phyloP scores from a whole-genome alignment of 257 asterid genomes.

The Nicotiana obtusifolia region DNA sequence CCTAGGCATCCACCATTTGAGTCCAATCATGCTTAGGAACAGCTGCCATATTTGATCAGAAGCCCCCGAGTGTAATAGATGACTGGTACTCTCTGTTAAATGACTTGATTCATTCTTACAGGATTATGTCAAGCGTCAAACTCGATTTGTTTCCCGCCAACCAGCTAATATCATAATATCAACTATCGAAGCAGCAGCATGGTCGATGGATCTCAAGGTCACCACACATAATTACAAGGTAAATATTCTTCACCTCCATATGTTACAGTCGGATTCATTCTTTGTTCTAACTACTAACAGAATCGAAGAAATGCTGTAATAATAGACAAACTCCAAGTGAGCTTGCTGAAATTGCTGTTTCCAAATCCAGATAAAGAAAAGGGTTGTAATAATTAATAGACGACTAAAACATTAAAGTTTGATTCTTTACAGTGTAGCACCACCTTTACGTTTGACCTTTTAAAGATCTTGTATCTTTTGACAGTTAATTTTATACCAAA shows the following conservation, averaged over 20 bases:
- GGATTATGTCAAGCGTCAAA: constrained; percentile 80
- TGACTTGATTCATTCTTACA: constrained; percentile 15
- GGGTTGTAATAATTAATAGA: background rate
- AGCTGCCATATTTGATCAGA: background rate
- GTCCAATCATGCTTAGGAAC: background rate
- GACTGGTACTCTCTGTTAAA: background rate
- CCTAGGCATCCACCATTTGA: background rate
- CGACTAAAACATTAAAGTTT: background rate
- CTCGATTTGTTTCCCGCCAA: constrained; percentile 85
- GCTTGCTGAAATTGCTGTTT: background rate
- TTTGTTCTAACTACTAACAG: background rate
- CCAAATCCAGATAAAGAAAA: background rate
- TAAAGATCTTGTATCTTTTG: background rate
- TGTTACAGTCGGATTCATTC: background rate
- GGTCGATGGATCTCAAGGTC: constrained; percentile 72
- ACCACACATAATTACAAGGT: constrained; percentile 84
- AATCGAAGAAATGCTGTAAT: background rate
- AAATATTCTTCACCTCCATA: background rate
- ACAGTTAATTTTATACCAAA: background rate
- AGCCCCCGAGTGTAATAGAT: background rate
- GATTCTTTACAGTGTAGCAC: background rate
- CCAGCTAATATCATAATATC: constrained; percentile 69
- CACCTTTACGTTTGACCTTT: background rate
- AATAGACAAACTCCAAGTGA: background rate
- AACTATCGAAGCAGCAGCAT: constrained; percentile 70